Evolutionary conservation across 2,329 filamentous ascomycete genomes (phyloP), one percentile per base, ranked within the genome.

Genomic region (Microcyclosporella mali): DNA sequence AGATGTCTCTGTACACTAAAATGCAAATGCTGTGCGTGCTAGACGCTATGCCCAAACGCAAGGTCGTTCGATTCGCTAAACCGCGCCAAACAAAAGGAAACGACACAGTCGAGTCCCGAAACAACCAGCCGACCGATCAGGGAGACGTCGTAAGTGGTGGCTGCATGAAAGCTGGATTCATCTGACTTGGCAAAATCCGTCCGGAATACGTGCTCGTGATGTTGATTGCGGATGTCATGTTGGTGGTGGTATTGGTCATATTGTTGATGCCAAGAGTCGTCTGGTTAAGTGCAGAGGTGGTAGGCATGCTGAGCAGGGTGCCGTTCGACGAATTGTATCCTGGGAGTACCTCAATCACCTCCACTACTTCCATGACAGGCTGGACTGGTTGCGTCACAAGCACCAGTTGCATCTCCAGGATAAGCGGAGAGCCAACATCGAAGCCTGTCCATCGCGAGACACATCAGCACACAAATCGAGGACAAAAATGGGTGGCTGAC

Each of bases 341-440:
- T 9, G 28, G 15, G 14, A 27, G 37, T 6, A 41, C 19, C 4
- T 56, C 34, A 35, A 53, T 32, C 16, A 55, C 33, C 41, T 52
- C 43, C 34, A 39, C 49, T 17, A 57, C 41, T 31, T 17, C 15
- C 7, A n/a, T 33, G 15, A 43, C 34, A 12, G 40, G 27, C 15
- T 52, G 49, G 6, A 57, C 19, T 29, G 41, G 46, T 40, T 54
- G 50, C 14, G 50, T 52, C 12, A 57, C 44, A 16, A 43, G 30
- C n/a, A 47, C 53, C 15, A 45, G 40, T 29, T 46, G 45, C 30
- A 55, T 44, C 21, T 45, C 49, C 35, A 58, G 43, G 10, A 56
- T 53, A 39, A 50, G 19, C 14, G 36, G 42, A 15, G 35, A 25
- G 4, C 35, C 21, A 9, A 25, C 9, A 4, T 25, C 21, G 21